Percentiles rank a stretch among this genome's conserved stretches.
These are phyloP conservation scores for Kluyveromyces sp. DNA, from an alignment of 1,139 yeast species.

Conservation along the genomic window DNA sequence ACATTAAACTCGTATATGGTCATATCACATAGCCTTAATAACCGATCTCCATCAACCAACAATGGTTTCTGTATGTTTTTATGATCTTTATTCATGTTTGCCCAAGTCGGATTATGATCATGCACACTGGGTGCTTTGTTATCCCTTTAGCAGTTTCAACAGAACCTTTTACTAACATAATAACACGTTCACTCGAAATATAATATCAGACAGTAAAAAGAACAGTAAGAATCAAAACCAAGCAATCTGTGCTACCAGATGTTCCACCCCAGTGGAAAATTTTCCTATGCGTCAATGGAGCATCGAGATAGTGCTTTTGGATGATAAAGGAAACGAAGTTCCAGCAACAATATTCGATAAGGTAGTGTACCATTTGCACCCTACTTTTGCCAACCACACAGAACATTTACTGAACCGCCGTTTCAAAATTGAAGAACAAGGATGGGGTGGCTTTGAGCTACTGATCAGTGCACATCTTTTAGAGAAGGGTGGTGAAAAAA, in stretches of 20 bases:
- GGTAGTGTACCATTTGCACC: constrained; percentile 89
- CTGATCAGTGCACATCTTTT: constrained; percentile 69
- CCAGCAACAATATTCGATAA: constrained; percentile 88
- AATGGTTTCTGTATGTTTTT: constrained; percentile 21
- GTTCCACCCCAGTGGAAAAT: constrained; percentile 84
- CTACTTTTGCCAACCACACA: constrained; percentile 81
- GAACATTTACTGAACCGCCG: constrained; percentile 79
- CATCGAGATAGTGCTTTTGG: constrained; percentile 65
- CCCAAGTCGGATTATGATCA: background rate
- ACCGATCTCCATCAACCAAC: background rate
- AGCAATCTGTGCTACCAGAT: constrained; percentile 75
- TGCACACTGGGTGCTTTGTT: background rate
- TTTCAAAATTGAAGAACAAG: constrained; percentile 87
- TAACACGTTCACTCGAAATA: constrained; percentile 1
- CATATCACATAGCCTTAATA: background rate
- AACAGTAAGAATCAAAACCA: constrained; percentile 82
- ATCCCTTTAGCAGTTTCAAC: background rate
- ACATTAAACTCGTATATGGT: background rate
- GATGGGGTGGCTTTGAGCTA: constrained; percentile 98
- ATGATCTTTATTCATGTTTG: background rate
- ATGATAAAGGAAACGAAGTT: constrained; percentile 71
- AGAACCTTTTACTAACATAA: constrained; percentile 1
- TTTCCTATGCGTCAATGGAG: constrained; percentile 97
- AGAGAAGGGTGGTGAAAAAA: constrained; percentile 84
- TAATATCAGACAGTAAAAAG: constrained; percentile 54